A percentile compares a stretch with the other conserved stretches of the same genome.
Conservation (phyloP, 192 early-diverging fungal genomes). For the Backusella tarrabulga region DNA sequence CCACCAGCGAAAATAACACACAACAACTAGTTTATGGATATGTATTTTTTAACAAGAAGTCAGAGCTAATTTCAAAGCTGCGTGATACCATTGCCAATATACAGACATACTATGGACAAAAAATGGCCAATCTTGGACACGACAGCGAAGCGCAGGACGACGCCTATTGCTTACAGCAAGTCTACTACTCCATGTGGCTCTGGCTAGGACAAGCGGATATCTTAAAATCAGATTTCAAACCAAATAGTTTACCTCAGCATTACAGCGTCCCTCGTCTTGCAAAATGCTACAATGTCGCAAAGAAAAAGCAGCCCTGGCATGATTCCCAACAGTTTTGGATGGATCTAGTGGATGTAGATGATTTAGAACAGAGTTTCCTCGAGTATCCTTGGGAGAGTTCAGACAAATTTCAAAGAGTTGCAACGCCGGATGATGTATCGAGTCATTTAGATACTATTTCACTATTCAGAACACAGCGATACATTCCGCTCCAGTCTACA, state of each 20-base stretch:
- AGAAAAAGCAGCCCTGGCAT: slow-evolving; percentile 26
- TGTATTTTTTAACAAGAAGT: slow-evolving; percentile 39
- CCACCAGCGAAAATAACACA: neutral
- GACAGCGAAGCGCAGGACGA: neutral
- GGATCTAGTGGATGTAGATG: slow-evolving; percentile 27
- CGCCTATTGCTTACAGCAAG: slow-evolving; percentile 35
- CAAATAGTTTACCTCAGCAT: slow-evolving; percentile 33
- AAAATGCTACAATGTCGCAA: slow-evolving; percentile 20
- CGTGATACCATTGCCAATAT: slow-evolving; percentile 38
- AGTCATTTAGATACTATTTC: slow-evolving; percentile 6
- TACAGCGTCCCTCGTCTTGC: slow-evolving; percentile 26
- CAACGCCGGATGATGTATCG: neutral
- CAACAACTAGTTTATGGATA: slow-evolving; percentile 29
- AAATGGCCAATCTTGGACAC: neutral
- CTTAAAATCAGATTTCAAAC: slow-evolving; percentile 10
- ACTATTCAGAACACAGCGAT: neutral
- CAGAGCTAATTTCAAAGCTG: slow-evolving; percentile 35
- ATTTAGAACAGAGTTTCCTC: neutral
- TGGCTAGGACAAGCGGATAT: slow-evolving; percentile 44
- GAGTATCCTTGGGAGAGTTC: slow-evolving; percentile 17
- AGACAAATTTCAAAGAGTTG: slow-evolving; percentile 1
- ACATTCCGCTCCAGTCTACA: neutral
- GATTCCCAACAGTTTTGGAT: slow-evolving; percentile 35
- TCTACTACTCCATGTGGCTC: slow-evolving; percentile 47
- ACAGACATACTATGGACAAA: slow-evolving; percentile 38